Evolutionary conservation across 352 stramenopile species (phyloP).

Genomic region (Phytophthora pisi): DNA sequence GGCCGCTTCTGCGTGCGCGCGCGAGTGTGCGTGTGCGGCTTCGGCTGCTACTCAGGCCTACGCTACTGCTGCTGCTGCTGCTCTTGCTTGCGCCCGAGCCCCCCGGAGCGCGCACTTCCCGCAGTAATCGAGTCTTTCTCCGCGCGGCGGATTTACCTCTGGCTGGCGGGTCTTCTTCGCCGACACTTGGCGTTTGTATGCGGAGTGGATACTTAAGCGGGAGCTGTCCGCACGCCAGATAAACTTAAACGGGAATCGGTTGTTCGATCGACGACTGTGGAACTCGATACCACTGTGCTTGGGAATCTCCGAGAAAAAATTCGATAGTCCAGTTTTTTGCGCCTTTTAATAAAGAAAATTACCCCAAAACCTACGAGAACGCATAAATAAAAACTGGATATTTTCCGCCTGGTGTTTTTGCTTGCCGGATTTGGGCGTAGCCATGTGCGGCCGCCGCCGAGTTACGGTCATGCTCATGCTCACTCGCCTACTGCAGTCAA

Average conservation of each 20-base stretch:
- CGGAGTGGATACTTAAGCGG: conserved; percentile 2
- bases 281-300: conserved; percentile 10
- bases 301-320: too few relatives aligned
- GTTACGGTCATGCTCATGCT: background rate
- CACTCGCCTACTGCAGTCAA: conserved; percentile 1
- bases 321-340: background rate
- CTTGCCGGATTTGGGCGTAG: background rate
- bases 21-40: conserved; percentile 5
- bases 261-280: conserved; percentile 28
- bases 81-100: conserved; percentile 15
- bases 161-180: conserved; percentile 25
- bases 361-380: conserved; percentile 10
- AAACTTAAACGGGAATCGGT: conserved; percentile 30
- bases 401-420: conserved; percentile 14
- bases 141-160: conserved; percentile 35
- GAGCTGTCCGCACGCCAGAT: conserved; percentile 5
- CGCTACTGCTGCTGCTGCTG: background rate
- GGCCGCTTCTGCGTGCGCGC: background rate
- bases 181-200: conserved; percentile 35
- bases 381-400: conserved; percentile 29
- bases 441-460: background rate
- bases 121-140: conserved; percentile 35
- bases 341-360: background rate
- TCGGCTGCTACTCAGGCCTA: background rate
- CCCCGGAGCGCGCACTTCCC: conserved; percentile 1